These are phyloP conservation scores for Calocera viscosa DNA, from an alignment of 768 basidiomycete species.

Conservation along the genomic window DNA sequence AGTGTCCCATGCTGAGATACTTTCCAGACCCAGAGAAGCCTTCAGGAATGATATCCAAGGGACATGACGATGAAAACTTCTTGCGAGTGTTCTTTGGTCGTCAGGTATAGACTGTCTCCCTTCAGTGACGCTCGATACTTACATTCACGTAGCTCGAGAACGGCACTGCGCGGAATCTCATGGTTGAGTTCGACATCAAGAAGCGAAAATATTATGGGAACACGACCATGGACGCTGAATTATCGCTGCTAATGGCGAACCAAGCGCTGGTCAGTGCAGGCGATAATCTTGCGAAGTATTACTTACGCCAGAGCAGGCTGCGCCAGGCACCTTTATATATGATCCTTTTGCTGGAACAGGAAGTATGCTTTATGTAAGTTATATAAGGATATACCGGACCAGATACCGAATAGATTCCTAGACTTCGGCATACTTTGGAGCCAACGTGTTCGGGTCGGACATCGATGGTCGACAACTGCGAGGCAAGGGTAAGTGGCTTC, in stretches of 20 bases:
- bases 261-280: slow-evolving; percentile 58
- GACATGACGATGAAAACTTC: slow-evolving; percentile 54
- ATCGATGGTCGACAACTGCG: slow-evolving; percentile 97
- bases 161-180: slow-evolving; percentile 54
- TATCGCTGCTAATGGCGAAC: slow-evolving; percentile 91
- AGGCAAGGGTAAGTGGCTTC: slow-evolving; percentile 54
- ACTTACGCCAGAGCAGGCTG: slow-evolving; percentile 39
- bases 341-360: slow-evolving; percentile 95
- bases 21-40: slow-evolving; percentile 12
- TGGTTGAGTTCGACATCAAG: slow-evolving; percentile 72
- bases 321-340: slow-evolving; percentile 81
- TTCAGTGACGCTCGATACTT: slow-evolving; percentile 15
- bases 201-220: slow-evolving; percentile 85
- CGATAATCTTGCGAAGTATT: background rate
- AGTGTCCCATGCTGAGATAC: slow-evolving; percentile 11
- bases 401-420: slow-evolving; percentile 22
- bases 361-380: slow-evolving; percentile 68
- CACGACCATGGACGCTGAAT: slow-evolving; percentile 95
- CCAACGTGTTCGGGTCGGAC: slow-evolving; percentile 78
- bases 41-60: background rate
- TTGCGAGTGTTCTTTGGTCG: slow-evolving; percentile 69
- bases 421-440: slow-evolving; percentile 82
- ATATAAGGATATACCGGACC: slow-evolving; percentile 11
- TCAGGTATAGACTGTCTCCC: slow-evolving; percentile 44
- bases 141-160: slow-evolving; percentile 37